A percentile compares a stretch with the other conserved stretches of the same genome.
These are phyloP conservation scores for Tolypocladium endophyticum DNA, from an alignment of 2,329 filamentous ascomycete genomes.

Conservation along the genomic window DNA sequence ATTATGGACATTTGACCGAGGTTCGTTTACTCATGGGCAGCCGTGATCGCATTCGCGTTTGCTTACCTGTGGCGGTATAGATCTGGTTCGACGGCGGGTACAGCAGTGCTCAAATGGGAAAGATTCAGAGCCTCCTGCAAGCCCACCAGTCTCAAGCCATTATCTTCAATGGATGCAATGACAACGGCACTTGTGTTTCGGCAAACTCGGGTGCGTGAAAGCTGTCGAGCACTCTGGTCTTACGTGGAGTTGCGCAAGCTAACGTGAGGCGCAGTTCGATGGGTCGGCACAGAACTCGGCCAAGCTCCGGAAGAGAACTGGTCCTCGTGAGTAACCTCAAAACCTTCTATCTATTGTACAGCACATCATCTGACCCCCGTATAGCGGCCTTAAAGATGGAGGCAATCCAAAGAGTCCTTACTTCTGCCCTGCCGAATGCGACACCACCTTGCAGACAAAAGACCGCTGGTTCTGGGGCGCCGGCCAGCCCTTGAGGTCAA, in stretches of 20 bases:
- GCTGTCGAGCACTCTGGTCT: too few species aligned
- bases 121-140: constrained; percentile 9
- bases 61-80: constrained; percentile 2
- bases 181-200: constrained; percentile 11
- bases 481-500: constrained; percentile 9
- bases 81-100: constrained; percentile 17
- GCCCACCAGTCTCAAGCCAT: constrained; percentile 10
- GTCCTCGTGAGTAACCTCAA: constrained; percentile 8
- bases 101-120: constrained; percentile 9
- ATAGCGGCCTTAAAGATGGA: constrained; percentile 8
- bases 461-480: constrained; percentile 15
- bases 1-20: constrained; percentile 13
- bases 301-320: constrained; percentile 12
- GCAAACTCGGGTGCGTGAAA: constrained; percentile 3
- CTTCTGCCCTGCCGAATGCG: constrained; percentile 13
- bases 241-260: neutral
- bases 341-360: too few species aligned
- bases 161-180: constrained; percentile 13
- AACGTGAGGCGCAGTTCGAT: constrained; percentile 6
- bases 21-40: constrained; percentile 1
- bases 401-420: constrained; percentile 11
- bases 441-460: constrained; percentile 12
- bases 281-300: constrained; percentile 13
- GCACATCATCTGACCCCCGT: neutral
- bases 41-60: too few species aligned